A percentile compares a stretch with the other conserved stretches of the same genome.
These are phyloP conservation scores for Diutina ranongensis DNA, from an alignment of 1,139 yeast genomes.

Conservation along the genomic window DNA sequence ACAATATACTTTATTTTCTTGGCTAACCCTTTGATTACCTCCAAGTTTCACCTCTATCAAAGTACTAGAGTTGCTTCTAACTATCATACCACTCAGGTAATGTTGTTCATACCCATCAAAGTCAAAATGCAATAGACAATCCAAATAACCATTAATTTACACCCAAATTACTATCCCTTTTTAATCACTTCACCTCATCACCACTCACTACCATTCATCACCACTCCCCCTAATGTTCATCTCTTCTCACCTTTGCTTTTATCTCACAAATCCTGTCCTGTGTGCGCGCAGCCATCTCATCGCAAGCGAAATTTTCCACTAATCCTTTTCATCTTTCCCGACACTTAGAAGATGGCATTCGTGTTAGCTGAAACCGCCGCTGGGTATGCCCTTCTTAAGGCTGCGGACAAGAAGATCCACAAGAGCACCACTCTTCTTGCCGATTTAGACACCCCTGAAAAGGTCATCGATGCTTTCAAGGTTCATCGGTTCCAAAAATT, in stretches of 20 bases:
- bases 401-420: conserved; percentile 94
- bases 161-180: not conserved
- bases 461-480: conserved; percentile 72
- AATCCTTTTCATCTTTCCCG: conserved; percentile 3
- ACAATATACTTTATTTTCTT: too few species aligned
- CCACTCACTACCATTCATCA: too few species aligned
- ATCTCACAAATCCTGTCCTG: not conserved
- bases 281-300: conserved; percentile 5
- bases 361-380: conserved; percentile 97
- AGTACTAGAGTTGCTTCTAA: too few species aligned
- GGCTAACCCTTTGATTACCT: too few species aligned
- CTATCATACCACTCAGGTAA: too few species aligned
- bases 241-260: not conserved
- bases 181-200: not conserved
- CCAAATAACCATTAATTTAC: too few species aligned
- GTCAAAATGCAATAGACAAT: too few species aligned
- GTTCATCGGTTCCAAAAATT: conserved; percentile 93
- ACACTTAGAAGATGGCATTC: conserved; percentile 54
- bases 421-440: conserved; percentile 65
- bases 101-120: too few species aligned
- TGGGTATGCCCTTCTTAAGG: conserved; percentile 94
- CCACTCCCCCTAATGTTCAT: not conserved
- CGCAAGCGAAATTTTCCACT: conserved; percentile 4
- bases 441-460: conserved; percentile 75
- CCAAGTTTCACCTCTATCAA: too few species aligned